Conservation (phyloP, 805 yeast genomes). For the Hanseniaspora thailandica region DNA sequence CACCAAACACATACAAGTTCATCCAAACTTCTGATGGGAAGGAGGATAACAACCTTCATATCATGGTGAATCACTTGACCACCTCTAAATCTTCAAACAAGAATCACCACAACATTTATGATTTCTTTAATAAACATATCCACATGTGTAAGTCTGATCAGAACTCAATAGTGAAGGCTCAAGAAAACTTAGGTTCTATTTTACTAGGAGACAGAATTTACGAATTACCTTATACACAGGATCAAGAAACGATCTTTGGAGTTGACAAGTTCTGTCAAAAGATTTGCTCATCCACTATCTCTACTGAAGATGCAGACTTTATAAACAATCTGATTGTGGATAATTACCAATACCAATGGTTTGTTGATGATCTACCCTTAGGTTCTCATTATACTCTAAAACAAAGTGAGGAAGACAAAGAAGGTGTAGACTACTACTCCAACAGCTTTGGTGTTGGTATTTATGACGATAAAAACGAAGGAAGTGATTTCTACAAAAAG, state of each 20-base stretch:
- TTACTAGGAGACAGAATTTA: constrained; percentile 92
- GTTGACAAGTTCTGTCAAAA: constrained; percentile 53
- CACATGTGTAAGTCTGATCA: constrained; percentile 65
- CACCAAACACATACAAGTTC: constrained; percentile 70
- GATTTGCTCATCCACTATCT: constrained; percentile 53
- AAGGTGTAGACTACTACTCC: constrained; percentile 52
- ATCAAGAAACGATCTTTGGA: constrained; percentile 42
- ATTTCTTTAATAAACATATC: constrained; percentile 71
- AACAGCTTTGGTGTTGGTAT: constrained; percentile 72
- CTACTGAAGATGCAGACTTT: constrained; percentile 57
- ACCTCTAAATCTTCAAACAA: constrained; percentile 33
- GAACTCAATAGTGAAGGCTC: constrained; percentile 41
- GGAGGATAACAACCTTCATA: constrained; percentile 58
- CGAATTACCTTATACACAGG: constrained; percentile 75
- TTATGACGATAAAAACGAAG: constrained; percentile 37
- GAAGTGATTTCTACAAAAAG: constrained; percentile 23
- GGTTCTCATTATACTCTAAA: constrained; percentile 36
- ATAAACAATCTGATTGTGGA: constrained; percentile 69
- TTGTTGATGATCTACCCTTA: constrained; percentile 88
- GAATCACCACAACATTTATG: constrained; percentile 51
- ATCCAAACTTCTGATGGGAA: background rate
- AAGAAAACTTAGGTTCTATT: constrained; percentile 84
- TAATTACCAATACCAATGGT: constrained; percentile 83
- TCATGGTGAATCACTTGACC: constrained; percentile 81
- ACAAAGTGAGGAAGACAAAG: constrained; percentile 30